Conservation (phyloP, 2,329 filamentous ascomycete genomes). For the Sclerotiophoma versabilis region DNA sequence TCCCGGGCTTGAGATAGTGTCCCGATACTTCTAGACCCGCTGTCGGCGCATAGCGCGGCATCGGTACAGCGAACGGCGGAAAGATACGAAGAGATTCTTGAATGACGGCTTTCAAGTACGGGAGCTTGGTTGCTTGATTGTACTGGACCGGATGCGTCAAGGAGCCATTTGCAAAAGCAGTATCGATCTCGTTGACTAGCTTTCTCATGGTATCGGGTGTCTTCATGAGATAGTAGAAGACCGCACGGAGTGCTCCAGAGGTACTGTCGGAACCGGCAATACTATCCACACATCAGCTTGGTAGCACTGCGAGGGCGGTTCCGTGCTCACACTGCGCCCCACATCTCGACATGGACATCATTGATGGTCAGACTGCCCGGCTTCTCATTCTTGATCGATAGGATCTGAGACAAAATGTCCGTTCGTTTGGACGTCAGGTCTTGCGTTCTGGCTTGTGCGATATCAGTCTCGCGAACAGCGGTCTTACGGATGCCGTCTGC, state of each 20-base stretch:
- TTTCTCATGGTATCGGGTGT: conserved; percentile 30
- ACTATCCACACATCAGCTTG: conserved; percentile 15
- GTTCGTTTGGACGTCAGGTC: conserved; percentile 25
- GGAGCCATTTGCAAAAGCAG: conserved; percentile 7
- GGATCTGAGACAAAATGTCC: conserved; percentile 41
- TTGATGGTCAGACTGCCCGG: conserved; percentile 38
- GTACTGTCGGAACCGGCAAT: conserved; percentile 50
- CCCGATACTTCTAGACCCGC: conserved; percentile 64
- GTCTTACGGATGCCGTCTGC: conserved; percentile 24
- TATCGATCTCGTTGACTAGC: conserved; percentile 28
- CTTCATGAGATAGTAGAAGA: conserved; percentile 52
- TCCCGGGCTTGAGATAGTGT: not conserved
- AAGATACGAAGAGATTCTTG: conserved; percentile 80
- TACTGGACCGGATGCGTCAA: conserved; percentile 24
- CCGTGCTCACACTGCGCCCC: conserved; percentile 38
- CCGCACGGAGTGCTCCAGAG: conserved; percentile 39
- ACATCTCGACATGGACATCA: conserved; percentile 40
- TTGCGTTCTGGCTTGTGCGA: conserved; percentile 16
- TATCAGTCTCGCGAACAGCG: conserved; percentile 24
- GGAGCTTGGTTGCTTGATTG: conserved; percentile 66
- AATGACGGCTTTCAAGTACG: conserved; percentile 77
- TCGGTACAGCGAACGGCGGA: conserved; percentile 72
- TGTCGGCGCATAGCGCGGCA: conserved; percentile 74
- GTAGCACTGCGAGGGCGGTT: not conserved
- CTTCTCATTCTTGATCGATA: conserved; percentile 37